Percentiles rank a stretch among this genome's conserved stretches.
phyloP scores from a whole-genome alignment of 345 rosid genomes.

The Camelina laxa region DNA sequence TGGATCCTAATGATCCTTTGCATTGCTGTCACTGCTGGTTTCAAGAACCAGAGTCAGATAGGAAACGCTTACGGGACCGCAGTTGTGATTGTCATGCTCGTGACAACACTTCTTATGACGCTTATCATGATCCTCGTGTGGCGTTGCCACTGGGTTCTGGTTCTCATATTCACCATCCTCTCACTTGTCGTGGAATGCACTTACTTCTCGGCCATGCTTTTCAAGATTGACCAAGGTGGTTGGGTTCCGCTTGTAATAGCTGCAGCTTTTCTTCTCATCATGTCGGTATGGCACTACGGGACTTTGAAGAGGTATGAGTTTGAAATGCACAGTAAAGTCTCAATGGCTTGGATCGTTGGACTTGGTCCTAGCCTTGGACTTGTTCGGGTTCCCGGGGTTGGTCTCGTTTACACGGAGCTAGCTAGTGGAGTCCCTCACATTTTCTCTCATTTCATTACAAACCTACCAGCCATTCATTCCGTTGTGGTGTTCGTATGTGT shows the following conservation, averaged over 20 bases:
- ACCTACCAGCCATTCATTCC: constrained; percentile 77
- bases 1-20: constrained; percentile 87
- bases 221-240: constrained; percentile 79
- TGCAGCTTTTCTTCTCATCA: constrained; percentile 68
- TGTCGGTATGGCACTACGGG: constrained; percentile 94
- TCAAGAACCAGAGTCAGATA: constrained; percentile 81
- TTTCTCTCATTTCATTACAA: constrained; percentile 77
- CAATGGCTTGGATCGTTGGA: constrained; percentile 57
- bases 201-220: constrained; percentile 76
- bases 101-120: constrained; percentile 71
- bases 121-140: constrained; percentile 88
- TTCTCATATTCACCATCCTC: constrained; percentile 62
- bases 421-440: constrained; percentile 83
- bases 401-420: constrained; percentile 85
- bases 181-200: constrained; percentile 81
- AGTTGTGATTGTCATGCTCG: constrained; percentile 87
- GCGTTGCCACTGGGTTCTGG: constrained; percentile 68
- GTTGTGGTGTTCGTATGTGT: constrained; percentile 81
- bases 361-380: constrained; percentile 67
- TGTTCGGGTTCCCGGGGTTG: constrained; percentile 78
- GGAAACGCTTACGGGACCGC: constrained; percentile 93
- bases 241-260: constrained; percentile 95
- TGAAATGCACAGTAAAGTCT: constrained; percentile 69
- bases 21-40: constrained; percentile 69
- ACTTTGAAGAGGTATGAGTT: constrained; percentile 79